Conservation (phyloP, 179 eudicot species). For the Beta macrorhiza region DNA sequence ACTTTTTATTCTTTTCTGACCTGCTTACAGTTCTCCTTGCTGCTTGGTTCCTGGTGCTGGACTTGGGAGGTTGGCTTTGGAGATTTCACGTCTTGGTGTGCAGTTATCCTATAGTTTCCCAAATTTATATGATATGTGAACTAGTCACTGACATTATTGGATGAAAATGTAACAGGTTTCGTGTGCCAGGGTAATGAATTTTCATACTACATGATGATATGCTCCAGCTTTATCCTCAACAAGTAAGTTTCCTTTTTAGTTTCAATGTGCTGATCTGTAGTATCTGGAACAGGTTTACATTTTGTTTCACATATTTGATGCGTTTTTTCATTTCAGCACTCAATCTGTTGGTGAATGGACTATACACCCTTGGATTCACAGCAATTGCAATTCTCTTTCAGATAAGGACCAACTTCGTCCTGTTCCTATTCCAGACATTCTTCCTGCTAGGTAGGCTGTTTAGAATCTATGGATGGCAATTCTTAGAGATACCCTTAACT, state of each 20-base stretch:
- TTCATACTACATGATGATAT: conserved; percentile 99
- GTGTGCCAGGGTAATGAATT: conserved; percentile 92
- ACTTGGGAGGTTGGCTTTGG: conserved; percentile 97
- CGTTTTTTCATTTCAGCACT: conserved; percentile 42
- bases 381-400: conserved; percentile 88
- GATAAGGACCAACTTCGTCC: conserved; percentile 93
- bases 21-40: conserved; percentile 65
- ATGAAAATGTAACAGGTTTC: conserved; percentile 56
- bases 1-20: neutral
- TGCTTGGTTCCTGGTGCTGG: conserved; percentile 99
- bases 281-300: neutral
- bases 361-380: conserved; percentile 95
- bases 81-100: conserved; percentile 89
- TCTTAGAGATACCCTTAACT: neutral
- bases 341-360: conserved; percentile 76
- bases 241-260: conserved; percentile 47
- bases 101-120: neutral
- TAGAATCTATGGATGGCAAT: neutral
- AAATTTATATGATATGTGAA: conserved; percentile 12
- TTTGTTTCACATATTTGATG: neutral
- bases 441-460: conserved; percentile 74
- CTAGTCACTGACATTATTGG: conserved; percentile 22
- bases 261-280: neutral
- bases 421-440: conserved; percentile 81
- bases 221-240: conserved; percentile 94